Conservation (phyloP, 805 yeast species). For the Aciculoconidium aculeatum region DNA sequence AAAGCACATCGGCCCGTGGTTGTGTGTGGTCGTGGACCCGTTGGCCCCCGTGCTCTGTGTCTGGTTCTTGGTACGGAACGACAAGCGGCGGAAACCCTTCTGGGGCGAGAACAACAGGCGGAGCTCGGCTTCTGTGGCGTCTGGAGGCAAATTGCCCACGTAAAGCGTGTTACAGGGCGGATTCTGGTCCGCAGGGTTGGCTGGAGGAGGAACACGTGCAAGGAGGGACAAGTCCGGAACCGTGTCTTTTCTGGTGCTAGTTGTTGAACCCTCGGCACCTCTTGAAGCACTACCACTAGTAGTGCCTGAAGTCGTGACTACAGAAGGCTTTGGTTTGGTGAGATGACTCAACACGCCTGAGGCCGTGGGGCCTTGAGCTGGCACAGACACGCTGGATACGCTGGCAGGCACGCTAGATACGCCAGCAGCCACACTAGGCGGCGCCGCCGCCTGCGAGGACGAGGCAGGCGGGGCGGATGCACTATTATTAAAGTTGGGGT, state of each 20-base stretch:
- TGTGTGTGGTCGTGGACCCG: constrained; percentile 21
- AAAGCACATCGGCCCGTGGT: constrained; percentile 98
- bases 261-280: too few relatives aligned
- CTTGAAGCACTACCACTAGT: constrained; percentile 17
- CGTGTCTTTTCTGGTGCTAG: constrained; percentile 15
- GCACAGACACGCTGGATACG: constrained; percentile 3
- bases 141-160: constrained; percentile 96
- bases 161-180: constrained; percentile 97
- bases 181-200: constrained; percentile 97
- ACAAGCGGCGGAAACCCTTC: constrained; percentile 85
- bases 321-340: constrained; percentile 1
- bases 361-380: constrained; percentile 5
- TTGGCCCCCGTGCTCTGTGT: constrained; percentile 22
- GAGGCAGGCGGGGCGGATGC: constrained; percentile 4
- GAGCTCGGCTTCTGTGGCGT: constrained; percentile 90
- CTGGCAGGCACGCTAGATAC: constrained; percentile 3
- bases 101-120: constrained; percentile 83
- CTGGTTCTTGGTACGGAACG: constrained; percentile 74
- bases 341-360: constrained; percentile 6
- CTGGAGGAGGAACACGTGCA: constrained; percentile 84
- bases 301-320: constrained; percentile 11
- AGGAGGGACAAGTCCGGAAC: constrained; percentile 64
- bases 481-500: constrained; percentile 10
- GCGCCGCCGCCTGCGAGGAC: constrained; percentile 2
- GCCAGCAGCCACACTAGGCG: background rate